Percentiles rank a stretch among this genome's conserved stretches.
phyloP scores from a whole-genome alignment of 2,329 filamentous ascomycete species.

The Parafenestella ontariensis region DNA sequence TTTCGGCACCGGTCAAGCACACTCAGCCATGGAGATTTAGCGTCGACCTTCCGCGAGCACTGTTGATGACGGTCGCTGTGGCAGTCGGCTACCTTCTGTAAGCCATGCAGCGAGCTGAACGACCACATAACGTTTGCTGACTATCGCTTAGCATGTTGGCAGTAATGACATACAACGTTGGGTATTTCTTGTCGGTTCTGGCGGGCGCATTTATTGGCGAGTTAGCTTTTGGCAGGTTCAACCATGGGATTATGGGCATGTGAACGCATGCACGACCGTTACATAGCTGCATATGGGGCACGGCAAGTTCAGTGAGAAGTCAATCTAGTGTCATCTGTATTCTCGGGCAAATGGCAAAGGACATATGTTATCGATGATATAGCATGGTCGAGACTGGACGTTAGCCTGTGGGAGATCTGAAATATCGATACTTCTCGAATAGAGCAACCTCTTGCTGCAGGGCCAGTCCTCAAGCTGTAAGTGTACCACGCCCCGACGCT shows the following conservation, averaged over 20 bases:
- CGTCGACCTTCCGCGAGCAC: slow-evolving; percentile 77
- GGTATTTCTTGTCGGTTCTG: slow-evolving; percentile 83
- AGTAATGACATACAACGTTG: slow-evolving; percentile 88
- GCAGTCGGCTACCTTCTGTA: slow-evolving; percentile 86
- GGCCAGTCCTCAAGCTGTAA: background rate
- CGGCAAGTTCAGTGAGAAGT: background rate
- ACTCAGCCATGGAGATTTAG: slow-evolving; percentile 79
- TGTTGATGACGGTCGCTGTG: slow-evolving; percentile 73
- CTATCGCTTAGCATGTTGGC: slow-evolving; percentile 75
- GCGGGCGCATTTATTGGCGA: slow-evolving; percentile 85
- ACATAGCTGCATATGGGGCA: background rate
- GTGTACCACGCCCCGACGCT: background rate
- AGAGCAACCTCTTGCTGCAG: slow-evolving; percentile 20
- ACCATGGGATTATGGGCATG: slow-evolving; percentile 41
- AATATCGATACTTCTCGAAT: slow-evolving; percentile 9
- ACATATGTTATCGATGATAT: background rate
- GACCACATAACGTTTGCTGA: slow-evolving; percentile 22
- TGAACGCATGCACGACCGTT: slow-evolving; percentile 10
- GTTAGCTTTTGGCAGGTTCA: slow-evolving; percentile 76
- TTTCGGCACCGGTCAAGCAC: slow-evolving; percentile 63
- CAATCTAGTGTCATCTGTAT: background rate
- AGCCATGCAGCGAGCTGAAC: slow-evolving; percentile 51
- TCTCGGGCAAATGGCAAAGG: background rate
- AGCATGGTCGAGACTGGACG: slow-evolving; percentile 2
- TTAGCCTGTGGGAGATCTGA: slow-evolving; percentile 5